A percentile compares a stretch with the other conserved stretches of the same genome.
These are phyloP conservation scores for Podaxis pistillaris DNA, from an alignment of 768 basidiomycete species.

Conservation along the genomic window DNA sequence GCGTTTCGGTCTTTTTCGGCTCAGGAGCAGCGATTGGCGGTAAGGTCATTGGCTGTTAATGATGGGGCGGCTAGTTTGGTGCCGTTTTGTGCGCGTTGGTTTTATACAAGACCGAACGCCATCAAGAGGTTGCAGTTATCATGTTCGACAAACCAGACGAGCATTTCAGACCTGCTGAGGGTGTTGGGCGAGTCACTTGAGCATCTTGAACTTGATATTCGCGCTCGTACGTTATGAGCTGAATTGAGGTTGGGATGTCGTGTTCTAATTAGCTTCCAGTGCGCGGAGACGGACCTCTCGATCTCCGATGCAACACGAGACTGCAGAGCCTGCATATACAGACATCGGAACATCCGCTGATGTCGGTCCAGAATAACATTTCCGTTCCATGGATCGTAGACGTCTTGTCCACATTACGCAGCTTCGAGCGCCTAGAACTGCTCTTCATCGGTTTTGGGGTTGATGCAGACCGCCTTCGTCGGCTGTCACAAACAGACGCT, in stretches of 20 bases:
- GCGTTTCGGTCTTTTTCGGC: background rate
- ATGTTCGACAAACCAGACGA: conserved; percentile 5
- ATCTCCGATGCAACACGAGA: conserved; percentile 9
- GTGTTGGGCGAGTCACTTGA: conserved; percentile 8
- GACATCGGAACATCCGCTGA: background rate
- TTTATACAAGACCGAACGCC: background rate
- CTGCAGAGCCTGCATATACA: conserved; percentile 6
- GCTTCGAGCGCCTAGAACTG: conserved; percentile 2
- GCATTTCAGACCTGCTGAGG: conserved; percentile 2
- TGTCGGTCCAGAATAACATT: background rate
- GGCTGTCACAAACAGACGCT: conserved; percentile 8
- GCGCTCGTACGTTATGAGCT: background rate
- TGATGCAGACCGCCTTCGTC: conserved; percentile 10
- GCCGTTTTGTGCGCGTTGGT: conserved; percentile 7
- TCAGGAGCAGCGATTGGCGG: background rate
- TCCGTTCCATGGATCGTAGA: conserved; percentile 9
- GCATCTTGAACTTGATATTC: conserved; percentile 10
- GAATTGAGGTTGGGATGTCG: background rate
- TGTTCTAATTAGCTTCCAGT: background rate
- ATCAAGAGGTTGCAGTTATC: conserved; percentile 8
- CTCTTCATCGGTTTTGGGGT: conserved; percentile 2
- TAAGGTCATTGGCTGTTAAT: conserved; percentile 1
- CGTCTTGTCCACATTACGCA: conserved; percentile 5
- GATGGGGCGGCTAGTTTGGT: conserved; percentile 10
- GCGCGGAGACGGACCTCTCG: background rate